Evolutionary conservation across 2,329 filamentous ascomycete species (phyloP), one percentile per base, ranked within the genome.

Genomic region (Elsinoe fawcettii): DNA sequence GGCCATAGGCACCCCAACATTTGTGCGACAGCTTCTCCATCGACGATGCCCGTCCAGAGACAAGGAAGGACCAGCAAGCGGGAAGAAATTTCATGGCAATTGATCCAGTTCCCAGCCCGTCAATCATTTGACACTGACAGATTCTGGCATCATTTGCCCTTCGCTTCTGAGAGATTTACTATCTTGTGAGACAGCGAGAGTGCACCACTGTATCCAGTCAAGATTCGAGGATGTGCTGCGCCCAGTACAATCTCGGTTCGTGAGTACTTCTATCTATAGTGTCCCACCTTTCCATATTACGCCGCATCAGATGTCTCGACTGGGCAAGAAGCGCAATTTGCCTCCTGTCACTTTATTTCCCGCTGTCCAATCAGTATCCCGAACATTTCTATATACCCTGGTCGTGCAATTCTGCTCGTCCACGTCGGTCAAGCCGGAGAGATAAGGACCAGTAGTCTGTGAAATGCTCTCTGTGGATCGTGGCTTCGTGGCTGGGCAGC

Each of bases 1-100:
- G 49, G 49, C n/a, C n/a, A n/a, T n/a, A n/a, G n/a, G n/a, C n/a
- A 9, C 49, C 32, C 49, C 49, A 53, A 53, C 49, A 53, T 51
- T 32, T 16, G 39, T 46, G 41, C 20, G 34, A 20, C 30, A 39
- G 30, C 20, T 32, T n/a, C n/a, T n/a, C 25, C 14, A 53, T 53
- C 49, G 49, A 53, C 49, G 32, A 53, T 53, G 49, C 14, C 23
- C 14, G 11, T 39, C 5, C 25, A 39, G 2, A 37, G 32, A 39
- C 2, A 36, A 18, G 22, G 16, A 3, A 53, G 30, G 39, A 20
- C 22, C 49, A 53, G 49, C 32, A 37, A 20, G 32, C 49, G 49
- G 32, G 49, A 53, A 53, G 49, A 53, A 20, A 53, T 53, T 53
- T 53, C 34, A 39, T 53, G 34, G 49, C 49, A 23, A 9, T 25